A percentile compares a stretch with the other conserved stretches of the same genome.
phyloP scores from a whole-genome alignment of 441 rosid species.

The Adansonia madagascariensis region DNA sequence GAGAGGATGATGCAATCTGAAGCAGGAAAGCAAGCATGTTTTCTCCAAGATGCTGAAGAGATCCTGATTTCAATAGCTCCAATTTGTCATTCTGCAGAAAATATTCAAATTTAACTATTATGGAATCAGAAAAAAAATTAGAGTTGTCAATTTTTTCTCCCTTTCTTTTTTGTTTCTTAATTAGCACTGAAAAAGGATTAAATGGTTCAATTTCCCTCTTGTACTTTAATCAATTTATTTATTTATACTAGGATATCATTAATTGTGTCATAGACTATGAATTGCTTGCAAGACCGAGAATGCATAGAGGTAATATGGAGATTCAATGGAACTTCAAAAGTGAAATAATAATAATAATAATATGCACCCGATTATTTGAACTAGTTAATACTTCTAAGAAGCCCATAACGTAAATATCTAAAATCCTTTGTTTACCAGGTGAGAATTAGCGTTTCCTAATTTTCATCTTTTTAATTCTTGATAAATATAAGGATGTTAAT shows the following conservation, averaged over 20 bases:
- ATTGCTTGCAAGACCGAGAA: conserved; percentile 3
- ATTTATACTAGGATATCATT: conserved; percentile 8
- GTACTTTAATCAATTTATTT: background rate
- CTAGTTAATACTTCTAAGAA: background rate
- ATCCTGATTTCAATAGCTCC: conserved; percentile 83
- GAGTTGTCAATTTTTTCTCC: background rate
- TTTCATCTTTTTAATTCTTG: background rate
- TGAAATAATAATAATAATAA: background rate
- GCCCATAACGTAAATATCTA: background rate
- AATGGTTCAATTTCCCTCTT: conserved; percentile 1
- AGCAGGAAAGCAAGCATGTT: conserved; percentile 92
- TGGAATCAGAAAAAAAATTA: background rate
- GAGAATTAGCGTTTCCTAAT: background rate
- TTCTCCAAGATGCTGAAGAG: conserved; percentile 97
- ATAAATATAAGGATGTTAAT: background rate
- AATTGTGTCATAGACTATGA: conserved; percentile 4
- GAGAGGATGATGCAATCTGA: conserved; percentile 64
- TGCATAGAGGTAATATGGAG: background rate
- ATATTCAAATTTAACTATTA: conserved; percentile 26
- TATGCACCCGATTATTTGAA: background rate
- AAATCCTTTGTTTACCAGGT: too few relatives aligned
- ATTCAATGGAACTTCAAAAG: conserved; percentile 8
- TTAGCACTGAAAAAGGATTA: conserved; percentile 12
- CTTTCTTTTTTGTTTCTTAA: conserved; percentile 1
- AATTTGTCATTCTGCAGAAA: conserved; percentile 85